Evolutionary conservation across 495 filamentous ascomycete genomes (phyloP), one percentile per base, ranked within the genome.

Genomic region (Oidiodendron maius): DNA sequence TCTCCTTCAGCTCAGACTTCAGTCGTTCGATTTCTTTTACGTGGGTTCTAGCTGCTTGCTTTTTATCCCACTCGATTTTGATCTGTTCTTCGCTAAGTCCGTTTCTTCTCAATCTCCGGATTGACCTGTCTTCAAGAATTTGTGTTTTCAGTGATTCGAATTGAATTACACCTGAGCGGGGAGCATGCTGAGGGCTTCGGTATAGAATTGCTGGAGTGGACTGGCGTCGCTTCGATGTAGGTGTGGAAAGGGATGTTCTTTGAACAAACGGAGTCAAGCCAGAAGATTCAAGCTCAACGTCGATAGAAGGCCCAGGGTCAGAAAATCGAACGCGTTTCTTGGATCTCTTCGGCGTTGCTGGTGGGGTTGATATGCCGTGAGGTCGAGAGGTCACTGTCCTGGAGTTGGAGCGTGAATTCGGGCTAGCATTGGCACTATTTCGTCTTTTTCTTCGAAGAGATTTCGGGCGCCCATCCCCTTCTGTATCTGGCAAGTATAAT

Each of bases 21-120:
- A 84, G 69, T 4, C 69, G 63, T 43, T 70, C 64, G 0, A 76
- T 55, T 52, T 78, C 72, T 1, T 57, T 59, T 37, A 61, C 63
- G 11, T 60, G 60, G 8, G 64, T 57, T 30, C 61, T 65, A 0
- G 64, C 61, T 4, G 64, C 60, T 3, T 67, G 63, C 34, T 69
- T 71, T 58, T 78, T 78, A 47, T 84, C 78, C 2, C 67, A 69
- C 41, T 77, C 66, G 42, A 88, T 80, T 16, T 62, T 65, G 62
- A 86, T 89, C 51, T 87, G 76, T 61, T 90, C 86, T 58, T 89
- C 80, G 53, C 84, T 87, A 28, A 93, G 63, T 22, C 85, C 80
- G 51, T 82, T 81, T 17, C 86, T 78, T 12, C 79, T 73, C 20
- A 90, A 73, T 37, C 86, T 75, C 18, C 87, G 78, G 60, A 82